Conservation (phyloP, 192 early-diverging fungal genomes). For the Backusella tarrabulga region DNA sequence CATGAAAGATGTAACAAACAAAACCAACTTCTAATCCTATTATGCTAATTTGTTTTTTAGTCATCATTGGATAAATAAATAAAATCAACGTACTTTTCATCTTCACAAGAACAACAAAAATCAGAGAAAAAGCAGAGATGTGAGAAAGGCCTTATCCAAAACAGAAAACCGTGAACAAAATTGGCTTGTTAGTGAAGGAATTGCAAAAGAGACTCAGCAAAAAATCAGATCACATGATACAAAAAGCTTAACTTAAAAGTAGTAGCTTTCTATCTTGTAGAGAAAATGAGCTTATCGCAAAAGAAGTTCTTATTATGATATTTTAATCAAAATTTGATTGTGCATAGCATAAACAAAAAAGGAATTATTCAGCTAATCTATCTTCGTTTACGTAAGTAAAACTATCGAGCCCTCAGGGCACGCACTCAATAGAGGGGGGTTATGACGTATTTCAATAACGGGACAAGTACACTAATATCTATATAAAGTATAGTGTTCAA, state of each 20-base stretch:
- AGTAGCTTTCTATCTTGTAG: neutral
- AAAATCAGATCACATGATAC: neutral
- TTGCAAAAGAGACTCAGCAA: conserved; percentile 1
- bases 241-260: neutral
- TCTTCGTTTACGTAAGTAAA: neutral
- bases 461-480: neutral
- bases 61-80: neutral
- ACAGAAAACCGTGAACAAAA: neutral
- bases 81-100: neutral
- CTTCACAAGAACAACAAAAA: neutral
- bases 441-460: neutral
- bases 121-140: neutral
- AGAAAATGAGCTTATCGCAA: neutral
- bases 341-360: neutral
- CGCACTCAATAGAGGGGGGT: neutral
- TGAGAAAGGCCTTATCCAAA: neutral
- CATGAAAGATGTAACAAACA: neutral
- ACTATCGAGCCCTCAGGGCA: neutral
- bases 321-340: neutral
- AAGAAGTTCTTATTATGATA: neutral
- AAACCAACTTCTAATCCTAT: neutral
- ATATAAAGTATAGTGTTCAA: neutral
- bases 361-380: neutral
- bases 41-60: neutral
- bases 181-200: neutral